Conservation (phyloP, 106 monocot genomes). For the Vanilla planifolia region DNA sequence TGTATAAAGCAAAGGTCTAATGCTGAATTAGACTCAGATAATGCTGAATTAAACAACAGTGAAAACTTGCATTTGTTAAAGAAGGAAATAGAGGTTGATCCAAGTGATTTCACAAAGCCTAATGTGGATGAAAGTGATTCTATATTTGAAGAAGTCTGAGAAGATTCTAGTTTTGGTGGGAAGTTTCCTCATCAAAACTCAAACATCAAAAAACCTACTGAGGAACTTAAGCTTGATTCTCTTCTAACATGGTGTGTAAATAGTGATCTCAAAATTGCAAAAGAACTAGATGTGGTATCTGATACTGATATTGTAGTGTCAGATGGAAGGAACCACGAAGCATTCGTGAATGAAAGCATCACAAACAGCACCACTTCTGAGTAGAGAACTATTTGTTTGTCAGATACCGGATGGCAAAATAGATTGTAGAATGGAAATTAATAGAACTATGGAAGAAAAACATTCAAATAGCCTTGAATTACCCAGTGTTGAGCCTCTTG, state of each 20-base stretch:
- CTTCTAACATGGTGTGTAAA: not conserved
- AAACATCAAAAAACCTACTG: not conserved
- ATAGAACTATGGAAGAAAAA: not conserved
- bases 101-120: not conserved
- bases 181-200: not conserved
- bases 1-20: not conserved
- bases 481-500: not conserved
- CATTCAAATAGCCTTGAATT: not conserved
- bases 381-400: not conserved
- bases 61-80: not conserved
- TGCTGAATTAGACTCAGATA: not conserved
- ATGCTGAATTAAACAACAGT: not conserved
- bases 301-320: not conserved
- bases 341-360: not conserved
- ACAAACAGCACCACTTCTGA: not conserved
- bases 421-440: not conserved
- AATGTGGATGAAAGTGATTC: constrained; percentile 1
- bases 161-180: not conserved
- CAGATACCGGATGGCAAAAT: not conserved
- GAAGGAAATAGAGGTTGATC: not conserved
- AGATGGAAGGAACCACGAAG: not conserved
- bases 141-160: not conserved
- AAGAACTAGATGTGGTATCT: not conserved
- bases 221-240: constrained; percentile 3
- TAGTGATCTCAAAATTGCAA: not conserved